Percentiles rank a stretch among this genome's conserved stretches.
Conservation (phyloP, 768 basidiomycete genomes). For the Hirschioporus abietinus region DNA sequence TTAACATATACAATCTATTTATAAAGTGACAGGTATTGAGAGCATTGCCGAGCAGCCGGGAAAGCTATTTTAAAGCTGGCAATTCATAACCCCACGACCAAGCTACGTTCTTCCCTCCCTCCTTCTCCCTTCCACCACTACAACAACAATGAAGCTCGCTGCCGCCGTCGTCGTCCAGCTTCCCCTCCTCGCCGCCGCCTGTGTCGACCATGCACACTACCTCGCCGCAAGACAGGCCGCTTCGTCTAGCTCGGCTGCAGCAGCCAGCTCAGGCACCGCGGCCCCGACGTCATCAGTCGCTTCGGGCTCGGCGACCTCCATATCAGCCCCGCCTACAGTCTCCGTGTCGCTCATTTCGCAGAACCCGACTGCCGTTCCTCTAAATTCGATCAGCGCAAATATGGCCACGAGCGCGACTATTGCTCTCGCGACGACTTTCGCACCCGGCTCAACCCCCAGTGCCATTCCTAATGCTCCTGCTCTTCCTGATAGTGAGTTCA, state of each 20-base stretch:
- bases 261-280: constrained; percentile 13
- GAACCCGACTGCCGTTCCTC: constrained; percentile 59
- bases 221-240: constrained; percentile 23
- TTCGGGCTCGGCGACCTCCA: constrained; percentile 14
- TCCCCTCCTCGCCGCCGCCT: constrained; percentile 38
- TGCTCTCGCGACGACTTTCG: constrained; percentile 40
- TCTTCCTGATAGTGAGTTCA: constrained; percentile 29
- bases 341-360: constrained; percentile 42
- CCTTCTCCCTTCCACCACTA: constrained; percentile 5
- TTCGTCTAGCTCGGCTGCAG: constrained; percentile 15
- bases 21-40: background rate
- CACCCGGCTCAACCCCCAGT: constrained; percentile 47
- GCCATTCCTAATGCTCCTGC: constrained; percentile 51
- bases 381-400: constrained; percentile 41
- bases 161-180: constrained; percentile 25
- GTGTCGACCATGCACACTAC: constrained; percentile 18
- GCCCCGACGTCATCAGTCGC: constrained; percentile 16
- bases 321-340: constrained; percentile 24
- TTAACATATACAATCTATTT: background rate
- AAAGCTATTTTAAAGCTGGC: background rate
- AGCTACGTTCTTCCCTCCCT: constrained; percentile 7
- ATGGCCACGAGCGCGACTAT: constrained; percentile 38
- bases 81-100: background rate
- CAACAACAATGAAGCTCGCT: constrained; percentile 24
- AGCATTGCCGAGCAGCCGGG: background rate